Conservation (phyloP, 179 eudicot genomes). For the Camellia oleifera region DNA sequence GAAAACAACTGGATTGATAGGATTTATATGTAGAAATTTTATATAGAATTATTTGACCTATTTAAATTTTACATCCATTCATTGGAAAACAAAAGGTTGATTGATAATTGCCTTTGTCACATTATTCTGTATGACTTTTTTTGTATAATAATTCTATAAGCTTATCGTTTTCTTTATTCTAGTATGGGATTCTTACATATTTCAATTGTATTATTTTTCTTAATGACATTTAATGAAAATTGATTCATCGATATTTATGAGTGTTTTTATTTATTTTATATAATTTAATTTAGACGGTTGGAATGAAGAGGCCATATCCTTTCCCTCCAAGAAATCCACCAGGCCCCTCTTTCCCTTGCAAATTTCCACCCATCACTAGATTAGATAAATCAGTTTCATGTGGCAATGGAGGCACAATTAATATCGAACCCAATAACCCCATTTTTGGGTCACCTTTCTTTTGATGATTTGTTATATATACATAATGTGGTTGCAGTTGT, state of each 20-base stretch:
- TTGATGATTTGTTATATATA: background rate
- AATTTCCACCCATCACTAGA: slow-evolving; percentile 30
- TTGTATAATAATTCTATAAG: too few relatives aligned
- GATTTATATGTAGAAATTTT: too few relatives aligned
- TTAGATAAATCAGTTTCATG: slow-evolving; percentile 35
- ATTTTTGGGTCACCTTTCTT: slow-evolving; percentile 38
- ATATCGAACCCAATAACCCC: slow-evolving; percentile 29
- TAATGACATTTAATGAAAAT: too few relatives aligned
- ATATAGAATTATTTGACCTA: too few relatives aligned
- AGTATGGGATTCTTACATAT: background rate
- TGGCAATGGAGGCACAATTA: slow-evolving; percentile 28
- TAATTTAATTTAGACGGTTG: slow-evolving; percentile 43
- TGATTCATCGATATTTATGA: too few relatives aligned
- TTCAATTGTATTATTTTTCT: too few relatives aligned
- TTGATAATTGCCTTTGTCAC: too few relatives aligned
- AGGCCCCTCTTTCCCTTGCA: slow-evolving; percentile 45
- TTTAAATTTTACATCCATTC: too few relatives aligned
- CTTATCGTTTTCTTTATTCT: too few relatives aligned
- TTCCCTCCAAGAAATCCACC: slow-evolving; percentile 44
- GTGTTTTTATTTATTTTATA: too few relatives aligned
- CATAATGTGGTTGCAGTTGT: background rate
- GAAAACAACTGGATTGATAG: background rate
- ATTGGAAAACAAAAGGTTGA: too few relatives aligned
- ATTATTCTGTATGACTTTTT: too few relatives aligned
- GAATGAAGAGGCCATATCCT: slow-evolving; percentile 64